These are phyloP conservation scores for Jaapia argillacea DNA, from an alignment of 768 basidiomycete genomes.

Conservation along the genomic window DNA sequence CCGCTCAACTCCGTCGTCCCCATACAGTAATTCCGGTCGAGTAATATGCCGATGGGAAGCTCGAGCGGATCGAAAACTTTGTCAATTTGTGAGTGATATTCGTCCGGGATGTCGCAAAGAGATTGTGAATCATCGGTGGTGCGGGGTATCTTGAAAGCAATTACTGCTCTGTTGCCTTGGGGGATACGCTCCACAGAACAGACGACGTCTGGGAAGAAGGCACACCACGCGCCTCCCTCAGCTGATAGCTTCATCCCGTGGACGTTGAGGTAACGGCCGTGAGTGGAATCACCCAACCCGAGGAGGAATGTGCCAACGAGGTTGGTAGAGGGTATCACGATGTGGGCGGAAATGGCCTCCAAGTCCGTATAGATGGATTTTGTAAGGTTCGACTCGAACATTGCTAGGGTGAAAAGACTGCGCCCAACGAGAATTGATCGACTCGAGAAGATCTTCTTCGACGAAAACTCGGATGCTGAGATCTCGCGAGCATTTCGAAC, in stretches of 20 bases:
- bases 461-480: conserved; percentile 13
- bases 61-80: too few species aligned
- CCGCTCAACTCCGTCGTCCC: too few species aligned
- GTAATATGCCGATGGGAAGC: too few species aligned
- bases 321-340: conserved; percentile 18
- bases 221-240: conserved; percentile 13
- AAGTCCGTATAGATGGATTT: conserved; percentile 21
- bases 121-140: too few species aligned
- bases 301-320: conserved; percentile 24
- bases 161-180: too few species aligned
- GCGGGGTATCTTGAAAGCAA: too few species aligned
- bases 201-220: conserved; percentile 22
- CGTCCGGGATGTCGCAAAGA: too few species aligned
- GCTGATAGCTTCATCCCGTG: conserved; percentile 2
- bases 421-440: conserved; percentile 10
- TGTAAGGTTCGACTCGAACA: conserved; percentile 20
- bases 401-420: conserved; percentile 11
- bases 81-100: too few species aligned
- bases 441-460: conserved; percentile 6
- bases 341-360: conserved; percentile 18
- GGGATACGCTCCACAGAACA: too few species aligned
- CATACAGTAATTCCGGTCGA: too few species aligned
- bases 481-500: conserved; percentile 19
- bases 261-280: not conserved
- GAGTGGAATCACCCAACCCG: conserved; percentile 17